phyloP scores from a whole-genome alignment of 805 yeast species.

The Kodamaea kaohsiungensis region DNA sequence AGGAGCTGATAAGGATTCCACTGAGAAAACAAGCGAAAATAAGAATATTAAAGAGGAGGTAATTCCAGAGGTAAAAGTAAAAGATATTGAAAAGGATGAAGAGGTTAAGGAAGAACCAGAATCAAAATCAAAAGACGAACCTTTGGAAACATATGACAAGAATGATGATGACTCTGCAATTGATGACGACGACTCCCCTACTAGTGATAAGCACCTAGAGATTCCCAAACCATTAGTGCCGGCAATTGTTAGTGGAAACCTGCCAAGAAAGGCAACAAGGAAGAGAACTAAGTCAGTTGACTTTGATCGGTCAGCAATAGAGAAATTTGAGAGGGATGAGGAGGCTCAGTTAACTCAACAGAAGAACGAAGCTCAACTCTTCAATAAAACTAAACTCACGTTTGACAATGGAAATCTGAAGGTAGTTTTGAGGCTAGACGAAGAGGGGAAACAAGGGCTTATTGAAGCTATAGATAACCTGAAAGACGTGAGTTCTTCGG shows the following conservation, averaged over 20 bases:
- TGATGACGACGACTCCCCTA: background rate
- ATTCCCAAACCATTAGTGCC: background rate
- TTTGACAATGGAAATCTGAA: constrained; percentile 3
- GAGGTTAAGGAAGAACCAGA: constrained; percentile 2
- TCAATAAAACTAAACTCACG: background rate
- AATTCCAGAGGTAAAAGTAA: background rate
- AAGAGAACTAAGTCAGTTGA: constrained; percentile 19
- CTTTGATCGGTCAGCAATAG: constrained; percentile 8
- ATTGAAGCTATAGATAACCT: background rate
- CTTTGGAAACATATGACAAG: background rate
- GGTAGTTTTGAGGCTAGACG: constrained; percentile 7
- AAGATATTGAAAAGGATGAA: constrained; percentile 2
- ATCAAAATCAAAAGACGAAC: background rate
- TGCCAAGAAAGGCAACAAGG: background rate
- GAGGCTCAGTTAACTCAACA: background rate
- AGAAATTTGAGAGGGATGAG: constrained; percentile 5
- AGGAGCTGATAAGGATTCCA: background rate
- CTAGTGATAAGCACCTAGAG: background rate
- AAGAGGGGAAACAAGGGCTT: background rate
- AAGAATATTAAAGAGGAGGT: background rate
- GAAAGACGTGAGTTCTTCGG: constrained; percentile 6
- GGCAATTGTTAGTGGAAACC: background rate
- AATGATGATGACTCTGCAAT: background rate
- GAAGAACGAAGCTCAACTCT: background rate
- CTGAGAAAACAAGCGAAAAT: background rate